A percentile compares a stretch with the other conserved stretches of the same genome.
phyloP scores from a whole-genome alignment of 306 rosid genomes.

The Pyrus betulifolia region DNA sequence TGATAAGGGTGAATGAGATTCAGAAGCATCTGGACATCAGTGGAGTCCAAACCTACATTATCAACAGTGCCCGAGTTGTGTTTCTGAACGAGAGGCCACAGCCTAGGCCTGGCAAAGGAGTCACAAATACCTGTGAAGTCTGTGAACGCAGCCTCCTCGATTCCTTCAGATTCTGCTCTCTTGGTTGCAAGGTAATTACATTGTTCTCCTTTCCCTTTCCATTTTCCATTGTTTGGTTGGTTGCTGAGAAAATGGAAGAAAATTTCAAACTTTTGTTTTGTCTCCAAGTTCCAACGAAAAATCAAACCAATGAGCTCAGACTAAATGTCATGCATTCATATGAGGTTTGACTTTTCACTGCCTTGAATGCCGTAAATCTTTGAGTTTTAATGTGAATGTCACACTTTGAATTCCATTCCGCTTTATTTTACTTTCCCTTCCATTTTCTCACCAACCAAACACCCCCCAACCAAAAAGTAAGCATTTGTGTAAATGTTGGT shows the following conservation, averaged over 20 bases:
- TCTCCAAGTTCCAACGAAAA: background rate
- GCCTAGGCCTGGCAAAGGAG: conserved; percentile 98
- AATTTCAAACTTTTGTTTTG: background rate
- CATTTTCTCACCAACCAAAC: conserved; percentile 11
- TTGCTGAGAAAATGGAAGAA: background rate
- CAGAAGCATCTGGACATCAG: conserved; percentile 87
- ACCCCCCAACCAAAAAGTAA: background rate
- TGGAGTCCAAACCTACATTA: conserved; percentile 94
- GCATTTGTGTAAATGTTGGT: no score
- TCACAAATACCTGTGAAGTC: conserved; percentile 95
- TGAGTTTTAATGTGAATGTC: background rate
- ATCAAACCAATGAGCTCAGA: conserved; percentile 2
- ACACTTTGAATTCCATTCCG: background rate
- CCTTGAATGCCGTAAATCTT: background rate
- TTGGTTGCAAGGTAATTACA: conserved; percentile 87
- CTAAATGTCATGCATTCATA: conserved; percentile 2
- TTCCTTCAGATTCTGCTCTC: conserved; percentile 88
- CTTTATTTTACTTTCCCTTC: background rate
- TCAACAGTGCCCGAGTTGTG: conserved; percentile 94
- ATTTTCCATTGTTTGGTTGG: background rate
- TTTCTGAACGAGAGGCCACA: conserved; percentile 96
- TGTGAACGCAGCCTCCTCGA: conserved; percentile 97
- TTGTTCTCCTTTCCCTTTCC: background rate
- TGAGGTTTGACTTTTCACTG: conserved; percentile 26
- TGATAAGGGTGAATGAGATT: conserved; percentile 84